A percentile compares a stretch with the other conserved stretches of the same genome.
These are phyloP conservation scores for Nymphaea thermarum DNA, from an alignment of 164 flowering plant genomes.

Conservation along the genomic window DNA sequence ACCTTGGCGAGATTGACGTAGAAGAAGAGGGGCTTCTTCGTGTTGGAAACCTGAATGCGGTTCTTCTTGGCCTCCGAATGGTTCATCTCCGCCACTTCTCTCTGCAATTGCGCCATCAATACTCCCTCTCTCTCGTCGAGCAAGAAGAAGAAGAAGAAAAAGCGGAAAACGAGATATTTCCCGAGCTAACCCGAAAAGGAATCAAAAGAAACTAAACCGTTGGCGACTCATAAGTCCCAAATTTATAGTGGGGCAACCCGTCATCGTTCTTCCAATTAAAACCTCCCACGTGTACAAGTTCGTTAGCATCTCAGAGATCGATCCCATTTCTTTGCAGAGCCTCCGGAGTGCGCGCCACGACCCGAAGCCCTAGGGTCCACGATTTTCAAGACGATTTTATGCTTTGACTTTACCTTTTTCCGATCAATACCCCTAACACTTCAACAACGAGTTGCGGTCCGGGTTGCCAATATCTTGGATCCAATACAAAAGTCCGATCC, in stretches of 20 bases:
- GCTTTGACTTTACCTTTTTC: neutral
- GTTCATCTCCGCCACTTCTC: neutral
- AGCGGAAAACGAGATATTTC: neutral
- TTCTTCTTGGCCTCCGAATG: slow-evolving; percentile 28
- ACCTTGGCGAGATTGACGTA: slow-evolving; percentile 17
- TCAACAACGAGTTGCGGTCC: neutral
- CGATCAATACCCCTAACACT: neutral
- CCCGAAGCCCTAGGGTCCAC: neutral
- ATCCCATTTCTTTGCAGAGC: neutral
- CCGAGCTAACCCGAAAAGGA: too few relatives aligned
- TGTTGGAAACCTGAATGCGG: slow-evolving; percentile 67
- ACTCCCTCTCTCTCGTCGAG: neutral
- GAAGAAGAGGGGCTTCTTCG: slow-evolving; percentile 21
- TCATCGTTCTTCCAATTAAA: neutral
- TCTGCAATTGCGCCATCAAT: neutral
- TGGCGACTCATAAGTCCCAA: neutral
- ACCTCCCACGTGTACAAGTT: neutral
- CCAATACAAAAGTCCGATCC: too few relatives aligned
- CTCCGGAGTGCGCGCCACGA: neutral
- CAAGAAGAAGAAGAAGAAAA: neutral
- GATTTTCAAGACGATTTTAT: neutral
- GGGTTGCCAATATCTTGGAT: neutral
- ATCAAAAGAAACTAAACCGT: neutral
- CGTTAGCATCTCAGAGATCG: neutral
- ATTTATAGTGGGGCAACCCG: neutral